These are phyloP conservation scores for Fusarium transvaalense DNA, from an alignment of 2,329 filamentous ascomycete genomes.

Conservation along the genomic window DNA sequence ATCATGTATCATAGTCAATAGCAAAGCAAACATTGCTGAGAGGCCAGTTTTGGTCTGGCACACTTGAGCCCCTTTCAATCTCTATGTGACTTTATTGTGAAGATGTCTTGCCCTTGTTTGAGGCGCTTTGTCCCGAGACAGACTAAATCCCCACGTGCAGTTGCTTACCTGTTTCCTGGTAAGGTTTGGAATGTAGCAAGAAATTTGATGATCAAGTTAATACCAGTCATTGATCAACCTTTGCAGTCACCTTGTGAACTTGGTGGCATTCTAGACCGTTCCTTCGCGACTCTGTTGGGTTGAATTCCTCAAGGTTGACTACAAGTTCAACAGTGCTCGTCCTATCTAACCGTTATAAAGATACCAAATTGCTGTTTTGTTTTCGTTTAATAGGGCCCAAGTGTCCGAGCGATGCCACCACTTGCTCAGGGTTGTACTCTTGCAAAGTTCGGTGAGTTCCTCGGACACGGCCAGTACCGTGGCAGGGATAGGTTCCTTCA, in stretches of 20 bases:
- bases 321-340: neutral
- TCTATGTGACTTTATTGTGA: neutral
- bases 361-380: neutral
- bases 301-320: neutral
- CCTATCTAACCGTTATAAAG: neutral
- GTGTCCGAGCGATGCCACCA: neutral
- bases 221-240: neutral
- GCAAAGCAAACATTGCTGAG: slow-evolving; percentile 52
- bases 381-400: neutral
- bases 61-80: slow-evolving; percentile 7
- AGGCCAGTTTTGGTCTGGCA: slow-evolving; percentile 58
- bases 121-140: slow-evolving; percentile 9
- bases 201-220: neutral
- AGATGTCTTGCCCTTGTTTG: slow-evolving; percentile 2
- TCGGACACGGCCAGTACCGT: neutral
- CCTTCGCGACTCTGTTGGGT: neutral
- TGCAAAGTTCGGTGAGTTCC: neutral
- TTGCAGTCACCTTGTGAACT: neutral
- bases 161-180: neutral
- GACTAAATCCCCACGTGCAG: neutral
- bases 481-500: neutral
- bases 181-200: neutral
- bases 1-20: slow-evolving; percentile 46
- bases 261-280: neutral
- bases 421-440: neutral